Base-by-base conservation (phyloP, 2,329 filamentous ascomycete species). In the Penicillium sp. region DNA sequence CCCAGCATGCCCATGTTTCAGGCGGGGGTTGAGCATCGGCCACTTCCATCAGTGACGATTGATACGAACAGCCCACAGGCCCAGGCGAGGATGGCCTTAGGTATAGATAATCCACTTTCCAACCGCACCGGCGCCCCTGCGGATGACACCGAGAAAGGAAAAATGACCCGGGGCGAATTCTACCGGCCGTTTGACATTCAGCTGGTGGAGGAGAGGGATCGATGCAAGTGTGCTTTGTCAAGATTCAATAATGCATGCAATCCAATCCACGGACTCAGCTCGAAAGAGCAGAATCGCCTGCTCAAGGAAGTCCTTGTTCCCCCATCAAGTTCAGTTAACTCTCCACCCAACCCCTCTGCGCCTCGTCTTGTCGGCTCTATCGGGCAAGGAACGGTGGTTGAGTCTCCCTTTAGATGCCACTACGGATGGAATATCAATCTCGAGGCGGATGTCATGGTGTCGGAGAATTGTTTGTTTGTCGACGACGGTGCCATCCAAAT, bases 371-470 rank as follows among this genome's bases (percentile, higher is more conserved):
- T 55, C 75, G 47, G 88, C 81, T 48, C 80, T 23, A 80, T 93
- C 4, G 89, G 89, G n/a, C 80, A 84, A 13, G 82, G 86, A 47
- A 86, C 88, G 4, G 78, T 85, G 37, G 87, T 98, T 24, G 89
- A 95, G 63, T 83, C 88, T 2, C 92, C 92, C 0, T 97, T 98
- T 68, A 84, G 80, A 41, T 96, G 92, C 67, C 90, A 96, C 63
- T 96, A 96, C 64, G 93, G 93, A 0, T 97, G 95, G 73, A 97
- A 98, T 68, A 87, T 97, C 61, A 81, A 81, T 42, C 87, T 98
- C 58, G 91, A 88, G 10, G 86, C 91, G 59, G 85, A 93, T 56
- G 89, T 95, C 2, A 81, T 85, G 47, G 87, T 98, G 58, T 88
- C 87, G 15, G 81, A 88, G 47, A 87, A 89, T 62, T 96, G 91